phyloP scores from a whole-genome alignment of 75 land plant genomes.

The Pseudotsuga menziesii region DNA sequence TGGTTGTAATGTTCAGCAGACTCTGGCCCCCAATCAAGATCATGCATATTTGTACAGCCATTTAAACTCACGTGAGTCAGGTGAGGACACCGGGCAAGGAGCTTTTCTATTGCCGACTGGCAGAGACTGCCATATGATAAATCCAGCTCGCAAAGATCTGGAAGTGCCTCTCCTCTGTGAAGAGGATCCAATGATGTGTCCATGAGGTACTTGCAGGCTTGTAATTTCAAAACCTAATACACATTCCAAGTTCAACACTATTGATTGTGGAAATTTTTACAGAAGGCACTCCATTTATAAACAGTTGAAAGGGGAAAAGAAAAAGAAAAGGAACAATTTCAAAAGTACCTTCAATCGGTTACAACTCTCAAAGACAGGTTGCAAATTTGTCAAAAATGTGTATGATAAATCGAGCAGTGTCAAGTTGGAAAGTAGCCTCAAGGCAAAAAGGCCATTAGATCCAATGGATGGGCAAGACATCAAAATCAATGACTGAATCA shows the following conservation, averaged over 20 bases:
- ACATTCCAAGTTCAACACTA: background rate
- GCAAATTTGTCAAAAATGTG: constrained; percentile 78
- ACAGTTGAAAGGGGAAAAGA: no score
- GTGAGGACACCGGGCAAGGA: constrained; percentile 76
- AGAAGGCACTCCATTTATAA: no score
- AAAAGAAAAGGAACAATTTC: background rate
- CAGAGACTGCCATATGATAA: constrained; percentile 82
- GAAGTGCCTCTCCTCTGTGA: constrained; percentile 72
- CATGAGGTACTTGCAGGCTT: constrained; percentile 89
- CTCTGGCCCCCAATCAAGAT: constrained; percentile 63
- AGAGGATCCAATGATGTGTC: constrained; percentile 87
- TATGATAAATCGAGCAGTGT: constrained; percentile 91
- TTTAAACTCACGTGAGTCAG: constrained; percentile 80
- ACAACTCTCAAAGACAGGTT: constrained; percentile 89
- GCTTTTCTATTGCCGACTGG: constrained; percentile 75
- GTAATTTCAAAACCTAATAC: constrained; percentile 77
- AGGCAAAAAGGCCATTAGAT: constrained; percentile 69
- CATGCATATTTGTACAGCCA: constrained; percentile 84
- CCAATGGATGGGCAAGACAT: constrained; percentile 88
- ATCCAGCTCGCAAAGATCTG: constrained; percentile 79
- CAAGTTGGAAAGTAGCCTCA: constrained; percentile 54
- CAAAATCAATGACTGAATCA: constrained; percentile 76
- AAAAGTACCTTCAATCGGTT: constrained; percentile 61
- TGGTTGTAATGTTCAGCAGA: background rate
- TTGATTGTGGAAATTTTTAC: no score